A percentile compares a stretch with the other conserved stretches of the same genome.
Conservation (phyloP, 163 green algal species). For the Scenedesmus sp. region DNA sequence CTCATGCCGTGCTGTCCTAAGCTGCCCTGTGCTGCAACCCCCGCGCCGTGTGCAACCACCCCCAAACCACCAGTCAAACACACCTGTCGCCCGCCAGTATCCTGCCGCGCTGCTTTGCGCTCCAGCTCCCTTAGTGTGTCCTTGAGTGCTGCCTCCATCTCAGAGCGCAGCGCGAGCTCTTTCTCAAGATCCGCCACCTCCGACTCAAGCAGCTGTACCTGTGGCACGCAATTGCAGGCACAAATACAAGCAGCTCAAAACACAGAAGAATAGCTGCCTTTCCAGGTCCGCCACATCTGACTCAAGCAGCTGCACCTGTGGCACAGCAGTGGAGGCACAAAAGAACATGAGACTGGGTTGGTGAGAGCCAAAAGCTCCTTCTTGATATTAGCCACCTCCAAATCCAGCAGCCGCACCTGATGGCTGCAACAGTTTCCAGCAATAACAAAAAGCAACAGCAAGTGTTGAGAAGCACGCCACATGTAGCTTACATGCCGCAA, state of each 20-base stretch:
- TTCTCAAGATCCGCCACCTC: constrained; percentile 67
- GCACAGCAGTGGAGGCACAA: not conserved
- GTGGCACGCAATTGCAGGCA: not conserved
- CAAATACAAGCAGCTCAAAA: too few relatives aligned
- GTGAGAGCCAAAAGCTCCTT: not conserved
- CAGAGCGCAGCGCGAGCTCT: constrained; percentile 65
- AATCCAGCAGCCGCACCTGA: not conserved
- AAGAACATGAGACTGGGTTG: not conserved
- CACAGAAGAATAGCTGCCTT: too few relatives aligned
- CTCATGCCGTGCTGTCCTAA: too few relatives aligned
- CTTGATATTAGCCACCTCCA: not conserved
- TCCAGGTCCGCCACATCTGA: not conserved
- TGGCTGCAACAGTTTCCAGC: not conserved
- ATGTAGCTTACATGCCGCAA: too few relatives aligned
- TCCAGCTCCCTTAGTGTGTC: constrained; percentile 75
- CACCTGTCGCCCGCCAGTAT: constrained; percentile 47
- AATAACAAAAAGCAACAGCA: not conserved
- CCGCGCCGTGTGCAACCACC: too few relatives aligned
- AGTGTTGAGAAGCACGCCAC: too few relatives aligned
- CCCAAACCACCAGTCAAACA: not conserved
- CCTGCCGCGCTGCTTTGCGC: constrained; percentile 56
- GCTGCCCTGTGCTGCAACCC: too few relatives aligned
- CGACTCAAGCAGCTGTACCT: constrained; percentile 52
- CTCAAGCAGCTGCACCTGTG: not conserved
- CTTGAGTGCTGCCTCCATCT: constrained; percentile 81